These are phyloP conservation scores for Aspergillus avenaceus DNA, from an alignment of 495 filamentous ascomycete species.

Conservation along the genomic window DNA sequence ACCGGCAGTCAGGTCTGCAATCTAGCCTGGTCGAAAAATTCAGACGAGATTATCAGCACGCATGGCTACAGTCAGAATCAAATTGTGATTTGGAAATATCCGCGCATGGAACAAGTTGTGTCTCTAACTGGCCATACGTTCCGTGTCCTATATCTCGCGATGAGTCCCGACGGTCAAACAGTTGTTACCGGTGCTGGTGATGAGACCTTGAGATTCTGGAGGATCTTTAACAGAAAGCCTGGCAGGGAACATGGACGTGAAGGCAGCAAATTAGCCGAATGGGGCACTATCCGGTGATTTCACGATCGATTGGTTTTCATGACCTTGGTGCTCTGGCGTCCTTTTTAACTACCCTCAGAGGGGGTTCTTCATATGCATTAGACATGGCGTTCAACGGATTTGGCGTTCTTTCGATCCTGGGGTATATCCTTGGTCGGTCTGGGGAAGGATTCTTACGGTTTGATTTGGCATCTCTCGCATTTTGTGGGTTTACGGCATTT, in stretches of 20 bases:
- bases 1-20: constrained; percentile 98
- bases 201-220: constrained; percentile 95
- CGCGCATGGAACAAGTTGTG: constrained; percentile 92
- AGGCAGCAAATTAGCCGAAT: constrained; percentile 59
- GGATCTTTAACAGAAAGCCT: constrained; percentile 73
- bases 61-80: constrained; percentile 98
- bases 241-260: constrained; percentile 48
- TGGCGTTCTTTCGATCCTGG: constrained; percentile 24
- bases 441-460: constrained; percentile 19
- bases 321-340: constrained; percentile 6
- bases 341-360: constrained; percentile 11
- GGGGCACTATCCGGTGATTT: constrained; percentile 65
- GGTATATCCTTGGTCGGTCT: constrained; percentile 26
- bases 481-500: constrained; percentile 26
- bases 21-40: constrained; percentile 90
- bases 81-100: constrained; percentile 98
- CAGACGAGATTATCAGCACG: constrained; percentile 93
- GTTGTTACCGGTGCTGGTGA: constrained; percentile 96
- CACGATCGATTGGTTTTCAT: constrained; percentile 6
- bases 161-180: constrained; percentile 91
- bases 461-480: constrained; percentile 36
- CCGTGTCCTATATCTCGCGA: constrained; percentile 90
- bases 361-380: constrained; percentile 31
- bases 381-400: constrained; percentile 33
- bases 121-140: constrained; percentile 95